Base-by-base conservation (phyloP, 768 basidiomycete species). In the Clavaria fumosa region DNA sequence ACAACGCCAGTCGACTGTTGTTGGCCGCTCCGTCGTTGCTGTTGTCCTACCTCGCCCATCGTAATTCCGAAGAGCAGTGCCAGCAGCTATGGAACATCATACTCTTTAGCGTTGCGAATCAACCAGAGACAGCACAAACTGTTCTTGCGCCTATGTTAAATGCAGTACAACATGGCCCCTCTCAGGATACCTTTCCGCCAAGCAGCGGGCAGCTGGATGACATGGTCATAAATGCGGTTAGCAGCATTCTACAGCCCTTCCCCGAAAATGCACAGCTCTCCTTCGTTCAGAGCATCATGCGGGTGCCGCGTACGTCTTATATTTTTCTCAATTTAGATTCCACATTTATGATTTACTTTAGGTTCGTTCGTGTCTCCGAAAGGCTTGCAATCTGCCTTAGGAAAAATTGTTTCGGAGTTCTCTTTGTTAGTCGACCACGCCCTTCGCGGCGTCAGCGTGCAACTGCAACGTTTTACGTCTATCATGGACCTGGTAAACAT, bases 1-100 rank as follows among this genome's bases (percentile, higher is more conserved):
- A 53, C 10, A 53, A 71, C 38, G 52, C 65, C 2, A 52, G 57
- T 33, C 47, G 46, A 3, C 52, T 77, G 12, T 46, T 75, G 37
- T 49, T 41, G 4, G 43, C 53, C 1, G 64, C 64, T 1, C 64
- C 69, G 0, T 35, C 56, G 2, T 54, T 77, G 0, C 51, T 78
- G 4, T 52, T 70, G 2, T 55, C 63, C 0, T 82, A 80, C 44
- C 57, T 83, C 17, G 43, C 53, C 6, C 52, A 67, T 43, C 60
- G 71, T 4, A 55, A 61, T 14, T 44, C 53, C 7, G 50, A 62
- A n/a, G 31, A 27, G 2, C 53, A 45, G 4, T 51, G 57, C 17
- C 39, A 52, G 18, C 31, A 42, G 2, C 51, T 72, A 7, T 80
- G 72, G 73, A 61, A 62, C 31, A 47, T 53, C 2, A 53, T 78